Percentiles rank a stretch among this genome's conserved stretches.
Evolutionary conservation across 2,329 filamentous ascomycete genomes (phyloP).

Genomic region (Blastomyces parvus): DNA sequence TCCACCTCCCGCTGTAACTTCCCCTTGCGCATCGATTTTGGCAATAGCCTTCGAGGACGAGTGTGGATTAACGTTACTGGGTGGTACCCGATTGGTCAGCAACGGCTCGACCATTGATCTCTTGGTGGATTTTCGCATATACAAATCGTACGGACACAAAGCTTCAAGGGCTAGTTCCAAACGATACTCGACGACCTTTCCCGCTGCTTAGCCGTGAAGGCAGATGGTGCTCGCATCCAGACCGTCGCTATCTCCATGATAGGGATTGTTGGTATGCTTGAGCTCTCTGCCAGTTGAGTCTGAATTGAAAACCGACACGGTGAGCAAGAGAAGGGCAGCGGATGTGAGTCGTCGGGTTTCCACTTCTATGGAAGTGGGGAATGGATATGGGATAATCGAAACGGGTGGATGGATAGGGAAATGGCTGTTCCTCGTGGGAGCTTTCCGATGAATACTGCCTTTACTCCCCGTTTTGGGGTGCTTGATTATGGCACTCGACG

Average conservation of each 20-base stretch:
- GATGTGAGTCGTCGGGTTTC: neutral
- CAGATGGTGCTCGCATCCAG: conserved; percentile 32
- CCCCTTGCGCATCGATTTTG: neutral
- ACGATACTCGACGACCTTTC: neutral
- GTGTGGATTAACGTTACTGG: neutral
- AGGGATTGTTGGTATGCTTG: conserved; percentile 25
- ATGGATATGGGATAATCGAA: neutral
- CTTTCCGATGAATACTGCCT: neutral
- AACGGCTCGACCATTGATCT: conserved; percentile 2
- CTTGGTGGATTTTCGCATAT: neutral
- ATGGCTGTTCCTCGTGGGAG: neutral
- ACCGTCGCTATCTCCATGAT: conserved; percentile 1
- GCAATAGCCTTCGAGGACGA: neutral
- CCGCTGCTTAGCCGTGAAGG: neutral
- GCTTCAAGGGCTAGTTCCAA: neutral
- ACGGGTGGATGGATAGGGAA: neutral
- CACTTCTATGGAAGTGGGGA: neutral
- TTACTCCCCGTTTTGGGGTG: neutral
- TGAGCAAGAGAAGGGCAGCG: neutral
- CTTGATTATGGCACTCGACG: neutral
- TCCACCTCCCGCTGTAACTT: neutral
- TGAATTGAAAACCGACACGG: neutral
- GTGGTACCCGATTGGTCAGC: conserved; percentile 5
- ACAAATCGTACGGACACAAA: neutral
- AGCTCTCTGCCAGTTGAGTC: conserved; percentile 23